These are phyloP conservation scores for Candida pseudoglaebosa DNA, from an alignment of 805 yeast genomes.

Conservation along the genomic window DNA sequence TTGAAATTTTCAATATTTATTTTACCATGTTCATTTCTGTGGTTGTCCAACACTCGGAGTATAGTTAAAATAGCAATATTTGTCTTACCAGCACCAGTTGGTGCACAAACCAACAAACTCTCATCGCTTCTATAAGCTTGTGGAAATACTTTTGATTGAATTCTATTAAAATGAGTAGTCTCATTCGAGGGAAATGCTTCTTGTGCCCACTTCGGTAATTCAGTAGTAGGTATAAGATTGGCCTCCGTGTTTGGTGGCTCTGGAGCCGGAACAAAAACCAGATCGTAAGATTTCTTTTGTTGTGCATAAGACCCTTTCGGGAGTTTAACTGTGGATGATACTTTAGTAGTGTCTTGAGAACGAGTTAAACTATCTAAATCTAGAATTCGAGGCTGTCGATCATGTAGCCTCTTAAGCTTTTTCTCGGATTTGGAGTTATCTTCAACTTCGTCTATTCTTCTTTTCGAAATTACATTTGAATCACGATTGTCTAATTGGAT, in stretches of 20 bases:
- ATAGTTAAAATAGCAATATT: constrained; percentile 89
- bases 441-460: constrained; percentile 14
- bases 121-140: constrained; percentile 68
- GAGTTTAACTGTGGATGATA: constrained; percentile 61
- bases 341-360: constrained; percentile 71
- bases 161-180: constrained; percentile 64
- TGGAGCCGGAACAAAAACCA: constrained; percentile 90
- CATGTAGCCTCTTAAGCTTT: constrained; percentile 6
- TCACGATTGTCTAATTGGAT: constrained; percentile 27
- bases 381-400: constrained; percentile 33
- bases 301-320: constrained; percentile 85
- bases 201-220: constrained; percentile 80
- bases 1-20: constrained; percentile 57
- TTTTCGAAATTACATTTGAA: constrained; percentile 14
- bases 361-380: constrained; percentile 62
- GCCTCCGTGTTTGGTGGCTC: constrained; percentile 31
- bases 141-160: constrained; percentile 81
- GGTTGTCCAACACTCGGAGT: constrained; percentile 56
- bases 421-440: constrained; percentile 6
- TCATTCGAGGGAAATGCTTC: constrained; percentile 67
- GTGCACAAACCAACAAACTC: constrained; percentile 86
- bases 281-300: constrained; percentile 72
- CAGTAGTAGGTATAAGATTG: constrained; percentile 51
- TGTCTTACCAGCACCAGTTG: constrained; percentile 98
- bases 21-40: constrained; percentile 46